Conservation (phyloP, 805 yeast genomes). For the Cephaloascus fragrans region DNA sequence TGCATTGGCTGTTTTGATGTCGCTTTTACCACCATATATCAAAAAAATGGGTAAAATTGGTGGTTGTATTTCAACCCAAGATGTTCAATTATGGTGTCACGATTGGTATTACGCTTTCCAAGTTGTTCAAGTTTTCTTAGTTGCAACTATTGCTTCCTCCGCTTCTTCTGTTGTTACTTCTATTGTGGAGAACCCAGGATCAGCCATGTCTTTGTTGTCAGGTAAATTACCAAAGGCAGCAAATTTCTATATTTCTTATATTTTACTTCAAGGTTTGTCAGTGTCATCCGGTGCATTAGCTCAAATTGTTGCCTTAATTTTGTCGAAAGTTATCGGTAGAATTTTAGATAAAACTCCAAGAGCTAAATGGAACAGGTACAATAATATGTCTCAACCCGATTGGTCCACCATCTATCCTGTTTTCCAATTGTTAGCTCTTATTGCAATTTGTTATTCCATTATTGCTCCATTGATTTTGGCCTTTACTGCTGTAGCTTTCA, state of each 20-base stretch:
- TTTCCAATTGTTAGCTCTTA: conserved; percentile 64
- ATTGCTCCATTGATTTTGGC: conserved; percentile 68
- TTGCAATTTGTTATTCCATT: conserved; percentile 66
- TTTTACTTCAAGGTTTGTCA: conserved; percentile 73
- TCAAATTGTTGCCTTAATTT: conserved; percentile 64
- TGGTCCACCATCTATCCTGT: conserved; percentile 83
- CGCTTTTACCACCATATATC: conserved; percentile 77
- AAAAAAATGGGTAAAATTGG: conserved; percentile 64
- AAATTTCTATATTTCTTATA: conserved; percentile 80
- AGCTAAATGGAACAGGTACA: conserved; percentile 76
- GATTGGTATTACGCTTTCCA: conserved; percentile 86
- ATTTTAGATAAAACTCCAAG: conserved; percentile 84
- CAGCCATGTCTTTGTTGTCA: conserved; percentile 70
- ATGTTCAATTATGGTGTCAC: conserved; percentile 75
- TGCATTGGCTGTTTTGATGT: conserved; percentile 73
- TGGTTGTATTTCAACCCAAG: conserved; percentile 64
- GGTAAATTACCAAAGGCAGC: conserved; percentile 79
- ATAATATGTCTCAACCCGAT: conserved; percentile 51
- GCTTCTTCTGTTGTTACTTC: conserved; percentile 67
- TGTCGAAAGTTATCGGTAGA: conserved; percentile 61
- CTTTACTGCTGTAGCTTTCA: conserved; percentile 51
- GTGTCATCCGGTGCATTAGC: conserved; percentile 67
- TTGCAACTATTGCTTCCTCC: conserved; percentile 75
- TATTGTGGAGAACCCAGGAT: conserved; percentile 53
- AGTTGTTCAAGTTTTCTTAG: conserved; percentile 82